A percentile compares a stretch with the other conserved stretches of the same genome.
These are phyloP conservation scores for Aspergillus fumigatiaffinis DNA, from an alignment of 2,329 filamentous ascomycete species.

Conservation along the genomic window DNA sequence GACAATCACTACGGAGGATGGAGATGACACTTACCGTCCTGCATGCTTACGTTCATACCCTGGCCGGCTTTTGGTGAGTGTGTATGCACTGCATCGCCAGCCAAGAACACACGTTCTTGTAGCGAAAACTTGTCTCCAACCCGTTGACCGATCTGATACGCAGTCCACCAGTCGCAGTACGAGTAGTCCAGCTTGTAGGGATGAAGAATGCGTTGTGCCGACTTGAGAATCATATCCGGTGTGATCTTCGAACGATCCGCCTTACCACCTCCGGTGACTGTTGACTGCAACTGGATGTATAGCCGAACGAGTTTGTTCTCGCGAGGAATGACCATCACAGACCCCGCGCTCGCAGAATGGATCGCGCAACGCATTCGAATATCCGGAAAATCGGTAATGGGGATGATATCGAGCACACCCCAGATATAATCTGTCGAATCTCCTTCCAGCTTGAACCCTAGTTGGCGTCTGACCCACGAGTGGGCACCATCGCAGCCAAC, in stretches of 20 bases:
- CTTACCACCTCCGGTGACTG: constrained; percentile 42
- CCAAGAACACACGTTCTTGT: constrained; percentile 61
- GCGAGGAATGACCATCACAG: constrained; percentile 62
- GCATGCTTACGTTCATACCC: constrained; percentile 70
- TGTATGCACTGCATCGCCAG: constrained; percentile 62
- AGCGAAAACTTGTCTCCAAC: constrained; percentile 56
- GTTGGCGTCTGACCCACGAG: constrained; percentile 58
- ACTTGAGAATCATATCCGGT: constrained; percentile 58
- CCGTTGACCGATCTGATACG: constrained; percentile 65
- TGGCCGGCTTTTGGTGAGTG: constrained; percentile 45
- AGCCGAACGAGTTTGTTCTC: constrained; percentile 61
- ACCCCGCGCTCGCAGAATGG: constrained; percentile 54
- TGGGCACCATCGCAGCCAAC: constrained; percentile 67
- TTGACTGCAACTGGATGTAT: constrained; percentile 60
- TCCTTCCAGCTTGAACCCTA: constrained; percentile 55
- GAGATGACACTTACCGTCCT: constrained; percentile 46
- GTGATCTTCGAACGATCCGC: constrained; percentile 60
- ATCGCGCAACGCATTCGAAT: constrained; percentile 58
- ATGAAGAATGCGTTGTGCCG: constrained; percentile 60
- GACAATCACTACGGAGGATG: background rate
- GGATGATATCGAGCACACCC: constrained; percentile 50
- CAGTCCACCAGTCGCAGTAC: constrained; percentile 65
- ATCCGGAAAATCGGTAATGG: constrained; percentile 57
- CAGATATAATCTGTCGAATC: constrained; percentile 47
- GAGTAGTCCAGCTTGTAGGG: constrained; percentile 65